Evolutionary conservation across 306 rosid genomes (phyloP).

Genomic region (Medicago ruthenica): DNA sequence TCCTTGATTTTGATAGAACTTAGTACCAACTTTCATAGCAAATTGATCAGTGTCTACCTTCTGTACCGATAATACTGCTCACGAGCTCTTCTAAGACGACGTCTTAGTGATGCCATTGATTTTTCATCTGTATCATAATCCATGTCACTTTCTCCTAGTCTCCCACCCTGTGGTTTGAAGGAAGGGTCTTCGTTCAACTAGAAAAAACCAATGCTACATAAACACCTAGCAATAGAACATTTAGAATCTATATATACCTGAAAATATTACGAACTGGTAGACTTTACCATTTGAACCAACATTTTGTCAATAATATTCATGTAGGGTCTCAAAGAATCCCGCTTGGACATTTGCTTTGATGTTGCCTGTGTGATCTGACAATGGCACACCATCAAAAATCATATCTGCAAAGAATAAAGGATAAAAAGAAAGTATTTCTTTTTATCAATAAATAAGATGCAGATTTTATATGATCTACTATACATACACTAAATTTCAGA

Average conservation of each 20-base stretch:
- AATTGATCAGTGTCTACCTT: constrained; percentile 60
- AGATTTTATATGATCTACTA: constrained; percentile 26
- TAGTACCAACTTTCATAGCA: not conserved
- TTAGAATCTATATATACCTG: constrained; percentile 28
- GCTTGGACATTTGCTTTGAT: constrained; percentile 94
- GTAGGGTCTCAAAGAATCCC: constrained; percentile 94
- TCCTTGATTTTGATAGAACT: constrained; percentile 5
- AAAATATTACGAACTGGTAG: not conserved
- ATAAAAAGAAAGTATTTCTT: constrained; percentile 33
- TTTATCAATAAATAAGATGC: constrained; percentile 27
- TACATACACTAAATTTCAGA: constrained; percentile 32
- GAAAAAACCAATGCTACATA: constrained; percentile 31
- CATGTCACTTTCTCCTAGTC: constrained; percentile 91
- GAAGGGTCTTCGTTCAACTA: constrained; percentile 93
- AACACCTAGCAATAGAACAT: constrained; percentile 28
- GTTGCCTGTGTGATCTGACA: constrained; percentile 96
- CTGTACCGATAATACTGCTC: constrained; percentile 88
- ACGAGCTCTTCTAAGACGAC: constrained; percentile 78
- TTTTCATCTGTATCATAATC: constrained; percentile 92
- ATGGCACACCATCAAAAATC: constrained; percentile 59
- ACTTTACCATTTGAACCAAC: constrained; percentile 76
- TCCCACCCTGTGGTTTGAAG: constrained; percentile 97
- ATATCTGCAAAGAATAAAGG: constrained; percentile 54
- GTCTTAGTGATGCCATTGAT: constrained; percentile 94
- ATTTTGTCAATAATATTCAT: constrained; percentile 86